Evolutionary conservation across 257 asterid genomes (phyloP).

Genomic region (Coffea canephora): DNA sequence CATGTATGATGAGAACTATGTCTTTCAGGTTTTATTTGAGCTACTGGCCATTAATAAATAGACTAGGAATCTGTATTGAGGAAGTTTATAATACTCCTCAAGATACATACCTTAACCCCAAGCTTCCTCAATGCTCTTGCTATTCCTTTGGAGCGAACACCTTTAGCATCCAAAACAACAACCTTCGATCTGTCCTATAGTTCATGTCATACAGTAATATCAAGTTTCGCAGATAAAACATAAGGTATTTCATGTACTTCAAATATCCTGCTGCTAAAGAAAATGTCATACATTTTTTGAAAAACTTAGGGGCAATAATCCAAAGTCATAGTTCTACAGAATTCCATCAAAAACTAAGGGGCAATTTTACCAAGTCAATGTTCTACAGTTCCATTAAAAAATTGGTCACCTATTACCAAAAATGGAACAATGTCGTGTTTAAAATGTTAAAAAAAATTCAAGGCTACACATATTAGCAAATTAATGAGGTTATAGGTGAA

Average conservation of each 20-base stretch:
- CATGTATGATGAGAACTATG: background rate
- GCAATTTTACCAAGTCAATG: too few species aligned
- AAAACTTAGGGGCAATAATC: background rate
- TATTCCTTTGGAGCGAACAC: slow-evolving; percentile 71
- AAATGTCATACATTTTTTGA: background rate
- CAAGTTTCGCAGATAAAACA: slow-evolving; percentile 6
- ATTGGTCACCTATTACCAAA: background rate
- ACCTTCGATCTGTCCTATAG: slow-evolving; percentile 79
- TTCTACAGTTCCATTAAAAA: too few species aligned
- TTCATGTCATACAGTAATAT: slow-evolving; percentile 23
- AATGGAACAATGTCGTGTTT: background rate
- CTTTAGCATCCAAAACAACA: slow-evolving; percentile 88
- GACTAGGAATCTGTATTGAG: background rate
- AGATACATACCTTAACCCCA: slow-evolving; percentile 70
- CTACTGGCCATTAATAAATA: background rate
- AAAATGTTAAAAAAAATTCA: background rate
- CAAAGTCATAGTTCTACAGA: background rate
- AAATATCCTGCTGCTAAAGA: background rate
- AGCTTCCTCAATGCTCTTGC: slow-evolving; percentile 83
- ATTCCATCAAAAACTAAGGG: background rate
- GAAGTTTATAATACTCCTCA: slow-evolving; percentile 1
- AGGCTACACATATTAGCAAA: background rate
- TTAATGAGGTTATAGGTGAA: background rate
- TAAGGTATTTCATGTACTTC: background rate
- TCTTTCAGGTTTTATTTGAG: background rate